Evolutionary conservation across 2,329 filamentous ascomycete genomes (phyloP), one percentile per base, ranked within the genome.

Genomic region (Coniochaeta prunicola): DNA sequence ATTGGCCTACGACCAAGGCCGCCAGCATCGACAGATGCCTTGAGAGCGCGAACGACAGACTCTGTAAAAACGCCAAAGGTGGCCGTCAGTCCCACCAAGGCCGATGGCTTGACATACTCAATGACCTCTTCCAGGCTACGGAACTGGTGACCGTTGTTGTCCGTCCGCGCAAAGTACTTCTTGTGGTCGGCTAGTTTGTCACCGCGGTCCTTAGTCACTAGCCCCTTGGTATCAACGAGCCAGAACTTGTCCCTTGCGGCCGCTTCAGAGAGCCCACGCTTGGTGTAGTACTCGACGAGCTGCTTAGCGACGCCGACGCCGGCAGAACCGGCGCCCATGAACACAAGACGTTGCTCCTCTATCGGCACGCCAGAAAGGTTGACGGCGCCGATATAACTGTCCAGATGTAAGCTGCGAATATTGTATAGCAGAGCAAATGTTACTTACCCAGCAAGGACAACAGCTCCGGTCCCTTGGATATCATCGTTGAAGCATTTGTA

Each of bases 401-500:
- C 15, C 53, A 30, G 36, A 81, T 84, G 75, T 90, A 85, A 73
- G 89, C 81, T 24, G 57, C 56, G 30, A 58, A 56, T 50, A 21
- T 31, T 10, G 8, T 45, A 19, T 12, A 24, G 15, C n/a, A 13
- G 53, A 56, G 57, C 56, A 61, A 54, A 38, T 2, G 3, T 12
- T 15, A 71, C 80, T 72, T 74, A 85, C 80, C 93, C 93, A 63
- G 84, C 93, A 58, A 97, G 83, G 62, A 97, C 92, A 69, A 99
- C 94, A 63, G 93, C 92, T 67, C 94, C 94, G 66, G 94, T 97
- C 65, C 93, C 93, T 79, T 97, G 93, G 70, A 99, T 94, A 71
- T 99, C 93, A 70, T 97, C 94, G 74, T 97, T 97, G 85, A 99
- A 99, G 82, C 91, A 96, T 74, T 90, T 92, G 80, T 96, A 93